phyloP scores from a whole-genome alignment of 1,284 basidiomycete genomes.

The Ustilago esculenta region DNA sequence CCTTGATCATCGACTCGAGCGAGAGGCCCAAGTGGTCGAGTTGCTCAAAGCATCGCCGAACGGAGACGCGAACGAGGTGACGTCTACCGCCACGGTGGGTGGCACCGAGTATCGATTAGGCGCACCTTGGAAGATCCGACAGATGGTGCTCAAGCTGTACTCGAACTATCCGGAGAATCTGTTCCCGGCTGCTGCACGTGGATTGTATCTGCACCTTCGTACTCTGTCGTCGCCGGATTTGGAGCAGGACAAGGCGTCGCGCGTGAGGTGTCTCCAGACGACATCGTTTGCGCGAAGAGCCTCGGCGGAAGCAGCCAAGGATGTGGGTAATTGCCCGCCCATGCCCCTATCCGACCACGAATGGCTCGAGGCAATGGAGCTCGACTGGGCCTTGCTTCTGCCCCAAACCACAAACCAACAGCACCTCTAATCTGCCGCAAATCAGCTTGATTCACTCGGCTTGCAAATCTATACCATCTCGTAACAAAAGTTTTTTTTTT shows the following conservation, averaged over 20 bases:
- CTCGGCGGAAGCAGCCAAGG: slow-evolving; percentile 16
- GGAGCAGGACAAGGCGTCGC: slow-evolving; percentile 14
- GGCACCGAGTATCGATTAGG: slow-evolving; percentile 12
- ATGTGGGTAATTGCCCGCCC: slow-evolving; percentile 39
- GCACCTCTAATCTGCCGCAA: slow-evolving; percentile 12
- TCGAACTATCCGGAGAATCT: slow-evolving; percentile 74
- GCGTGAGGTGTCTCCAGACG: slow-evolving; percentile 36
- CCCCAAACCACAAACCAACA: neutral
- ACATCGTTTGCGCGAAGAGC: slow-evolving; percentile 28
- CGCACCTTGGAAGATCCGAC: slow-evolving; percentile 54
- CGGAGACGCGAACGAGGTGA: slow-evolving; percentile 60
- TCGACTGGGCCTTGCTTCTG: slow-evolving; percentile 36
- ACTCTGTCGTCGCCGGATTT: slow-evolving; percentile 71
- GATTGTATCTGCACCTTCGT: slow-evolving; percentile 77
- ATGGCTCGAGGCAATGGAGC: slow-evolving; percentile 46
- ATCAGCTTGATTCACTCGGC: neutral
- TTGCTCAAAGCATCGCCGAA: slow-evolving; percentile 70
- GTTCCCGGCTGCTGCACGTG: slow-evolving; percentile 78
- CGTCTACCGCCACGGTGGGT: slow-evolving; percentile 7
- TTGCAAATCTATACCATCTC: neutral
- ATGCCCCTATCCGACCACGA: slow-evolving; percentile 32
- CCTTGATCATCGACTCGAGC: slow-evolving; percentile 80
- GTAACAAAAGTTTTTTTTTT: no score
- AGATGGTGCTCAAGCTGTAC: slow-evolving; percentile 71
- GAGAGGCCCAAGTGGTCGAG: slow-evolving; percentile 81